phyloP scores from a whole-genome alignment of 2,329 filamentous ascomycete species.

The Cordyceps tenuipes region DNA sequence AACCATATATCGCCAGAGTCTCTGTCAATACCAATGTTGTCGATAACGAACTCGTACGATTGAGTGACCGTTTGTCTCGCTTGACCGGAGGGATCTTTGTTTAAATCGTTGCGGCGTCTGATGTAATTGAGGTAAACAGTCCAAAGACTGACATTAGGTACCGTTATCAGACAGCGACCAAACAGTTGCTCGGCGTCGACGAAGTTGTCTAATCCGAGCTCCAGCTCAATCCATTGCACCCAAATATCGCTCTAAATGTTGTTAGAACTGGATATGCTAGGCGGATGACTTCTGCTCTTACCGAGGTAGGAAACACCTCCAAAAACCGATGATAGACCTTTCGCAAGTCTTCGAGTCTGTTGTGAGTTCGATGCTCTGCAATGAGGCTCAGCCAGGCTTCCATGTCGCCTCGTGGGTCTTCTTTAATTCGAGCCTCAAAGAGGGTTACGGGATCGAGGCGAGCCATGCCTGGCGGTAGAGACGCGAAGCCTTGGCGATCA shows the following conservation, averaged over 20 bases:
- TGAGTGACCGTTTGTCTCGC: conserved; percentile 73
- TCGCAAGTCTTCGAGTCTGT: conserved; percentile 73
- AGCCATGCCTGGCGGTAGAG: conserved; percentile 30
- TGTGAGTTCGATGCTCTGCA: conserved; percentile 70
- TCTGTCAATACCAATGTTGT: conserved; percentile 83
- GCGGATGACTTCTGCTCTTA: conserved; percentile 45
- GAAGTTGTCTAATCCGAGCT: conserved; percentile 79
- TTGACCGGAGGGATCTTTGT: conserved; percentile 65
- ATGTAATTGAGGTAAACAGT: conserved; percentile 93
- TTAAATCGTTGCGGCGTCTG: conserved; percentile 77
- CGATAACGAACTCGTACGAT: conserved; percentile 86
- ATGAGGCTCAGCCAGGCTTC: conserved; percentile 88
- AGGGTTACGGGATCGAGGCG: conserved; percentile 63
- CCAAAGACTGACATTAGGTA: conserved; percentile 83
- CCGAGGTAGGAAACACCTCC: conserved; percentile 78
- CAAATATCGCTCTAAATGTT: conserved; percentile 74
- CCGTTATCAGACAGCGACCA: conserved; percentile 64
- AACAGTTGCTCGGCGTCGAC: conserved; percentile 76
- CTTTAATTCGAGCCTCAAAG: conserved; percentile 82
- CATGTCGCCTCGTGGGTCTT: conserved; percentile 87
- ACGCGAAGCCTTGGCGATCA: conserved; percentile 20
- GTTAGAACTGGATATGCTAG: conserved; percentile 24
- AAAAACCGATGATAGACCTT: conserved; percentile 80
- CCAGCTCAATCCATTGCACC: conserved; percentile 82
- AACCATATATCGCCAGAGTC: conserved; percentile 86